Evolutionary conservation across 1,284 basidiomycete genomes (phyloP).

Genomic region (Schizophyllum amplum): DNA sequence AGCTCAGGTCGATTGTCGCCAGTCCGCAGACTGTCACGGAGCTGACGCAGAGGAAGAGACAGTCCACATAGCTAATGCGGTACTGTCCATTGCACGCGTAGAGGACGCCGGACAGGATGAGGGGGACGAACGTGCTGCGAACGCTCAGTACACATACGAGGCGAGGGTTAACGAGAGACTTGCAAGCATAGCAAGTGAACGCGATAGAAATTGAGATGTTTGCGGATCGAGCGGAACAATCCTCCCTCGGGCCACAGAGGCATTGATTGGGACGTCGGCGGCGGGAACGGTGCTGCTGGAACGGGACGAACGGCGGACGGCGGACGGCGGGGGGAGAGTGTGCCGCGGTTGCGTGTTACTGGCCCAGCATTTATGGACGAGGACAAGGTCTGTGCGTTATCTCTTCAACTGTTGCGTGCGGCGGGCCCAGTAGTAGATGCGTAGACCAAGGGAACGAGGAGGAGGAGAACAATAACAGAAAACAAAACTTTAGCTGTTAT

Average conservation of each 20-base stretch:
- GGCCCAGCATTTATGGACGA: not conserved
- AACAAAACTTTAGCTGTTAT: not conserved
- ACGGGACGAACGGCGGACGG: not conserved
- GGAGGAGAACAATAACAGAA: not conserved
- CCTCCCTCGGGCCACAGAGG: not conserved
- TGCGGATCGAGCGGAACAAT: constrained; percentile 8
- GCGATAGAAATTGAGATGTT: constrained; percentile 40
- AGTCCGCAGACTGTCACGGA: constrained; percentile 78
- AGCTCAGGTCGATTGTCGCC: constrained; percentile 65
- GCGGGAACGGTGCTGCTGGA: too few species aligned
- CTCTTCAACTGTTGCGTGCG: too few species aligned
- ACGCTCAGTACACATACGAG: not conserved
- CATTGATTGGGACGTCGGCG: too few species aligned
- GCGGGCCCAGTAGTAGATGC: not conserved
- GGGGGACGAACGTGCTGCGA: constrained; percentile 62
- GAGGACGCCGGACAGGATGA: constrained; percentile 67
- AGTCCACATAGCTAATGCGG: constrained; percentile 64
- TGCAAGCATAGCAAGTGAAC: constrained; percentile 37
- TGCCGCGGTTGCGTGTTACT: not conserved
- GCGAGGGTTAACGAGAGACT: constrained; percentile 11
- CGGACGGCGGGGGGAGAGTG: not conserved
- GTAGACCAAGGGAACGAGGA: not conserved
- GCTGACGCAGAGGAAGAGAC: constrained; percentile 69
- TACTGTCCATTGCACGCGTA: constrained; percentile 66
- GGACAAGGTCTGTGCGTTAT: too few species aligned